These are phyloP conservation scores for Boletus pseudo-olivaceus DNA, from an alignment of 768 basidiomycete genomes.

Conservation along the genomic window DNA sequence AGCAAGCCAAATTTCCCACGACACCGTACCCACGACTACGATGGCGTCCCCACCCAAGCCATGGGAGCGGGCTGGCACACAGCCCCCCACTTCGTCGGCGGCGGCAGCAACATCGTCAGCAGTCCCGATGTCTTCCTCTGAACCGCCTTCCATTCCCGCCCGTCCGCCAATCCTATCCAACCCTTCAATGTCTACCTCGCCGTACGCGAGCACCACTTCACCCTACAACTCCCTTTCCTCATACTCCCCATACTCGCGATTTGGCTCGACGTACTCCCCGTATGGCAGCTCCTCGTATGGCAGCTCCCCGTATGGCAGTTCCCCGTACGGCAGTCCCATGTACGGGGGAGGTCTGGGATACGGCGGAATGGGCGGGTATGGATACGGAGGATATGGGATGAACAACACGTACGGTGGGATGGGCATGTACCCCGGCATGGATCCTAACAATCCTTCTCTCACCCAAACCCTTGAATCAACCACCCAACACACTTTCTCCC, in stretches of 20 bases:
- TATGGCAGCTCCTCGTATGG: conserved; percentile 27
- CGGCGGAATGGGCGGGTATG: conserved; percentile 43
- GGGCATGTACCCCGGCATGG: conserved; percentile 39
- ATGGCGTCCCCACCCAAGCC: conserved; percentile 90
- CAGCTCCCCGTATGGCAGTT: conserved; percentile 30
- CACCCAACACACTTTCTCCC: conserved; percentile 88
- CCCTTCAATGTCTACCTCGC: conserved; percentile 33
- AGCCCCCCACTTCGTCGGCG: conserved; percentile 27
- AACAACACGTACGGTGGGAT: conserved; percentile 45
- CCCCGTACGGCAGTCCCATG: conserved; percentile 32
- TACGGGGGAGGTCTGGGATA: conserved; percentile 36
- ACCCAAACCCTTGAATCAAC: conserved; percentile 86
- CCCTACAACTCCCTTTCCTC: conserved; percentile 45
- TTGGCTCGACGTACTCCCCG: conserved; percentile 35
- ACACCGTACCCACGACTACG: conserved; percentile 12
- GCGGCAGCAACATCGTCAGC: conserved; percentile 20
- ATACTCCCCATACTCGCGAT: conserved; percentile 43
- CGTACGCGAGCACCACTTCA: conserved; percentile 38
- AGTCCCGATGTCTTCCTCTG: conserved; percentile 23
- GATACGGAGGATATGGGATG: conserved; percentile 46
- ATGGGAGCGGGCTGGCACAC: conserved; percentile 66
- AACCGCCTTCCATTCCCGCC: conserved; percentile 52
- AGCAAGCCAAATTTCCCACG: conserved; percentile 16
- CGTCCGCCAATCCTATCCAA: conserved; percentile 54
- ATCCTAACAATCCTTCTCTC: conserved; percentile 59